phyloP scores from a whole-genome alignment of 2,329 filamentous ascomycete genomes.

The Lasiodiplodia theobromae region DNA sequence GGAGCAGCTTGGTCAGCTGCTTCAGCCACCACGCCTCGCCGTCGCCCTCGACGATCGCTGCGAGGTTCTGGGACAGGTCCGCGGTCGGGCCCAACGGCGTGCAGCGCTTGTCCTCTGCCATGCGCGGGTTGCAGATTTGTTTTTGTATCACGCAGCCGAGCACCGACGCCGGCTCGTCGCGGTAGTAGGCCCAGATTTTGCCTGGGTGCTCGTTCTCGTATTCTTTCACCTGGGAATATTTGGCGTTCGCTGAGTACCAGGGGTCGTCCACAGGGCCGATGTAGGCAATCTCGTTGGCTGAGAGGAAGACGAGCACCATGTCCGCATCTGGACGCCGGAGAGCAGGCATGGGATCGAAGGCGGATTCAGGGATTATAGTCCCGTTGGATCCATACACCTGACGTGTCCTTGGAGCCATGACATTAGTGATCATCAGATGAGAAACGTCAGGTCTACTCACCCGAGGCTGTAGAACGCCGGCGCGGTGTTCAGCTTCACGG shows the following conservation, averaged over 20 bases:
- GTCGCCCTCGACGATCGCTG: neutral
- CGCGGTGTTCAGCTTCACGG: neutral
- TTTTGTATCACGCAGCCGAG: slow-evolving; percentile 22
- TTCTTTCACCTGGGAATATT: neutral
- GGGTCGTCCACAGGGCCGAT: slow-evolving; percentile 30
- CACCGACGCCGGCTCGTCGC: slow-evolving; percentile 1
- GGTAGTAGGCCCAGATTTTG: neutral
- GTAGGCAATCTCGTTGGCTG: slow-evolving; percentile 29
- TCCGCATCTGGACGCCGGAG: slow-evolving; percentile 26
- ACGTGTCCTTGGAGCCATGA: neutral
- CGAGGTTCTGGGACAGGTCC: neutral
- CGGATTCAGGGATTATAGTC: neutral
- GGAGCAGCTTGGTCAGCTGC: neutral
- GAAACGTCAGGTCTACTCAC: neutral
- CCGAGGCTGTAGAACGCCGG: neutral
- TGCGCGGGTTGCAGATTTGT: slow-evolving; percentile 31
- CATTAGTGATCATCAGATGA: neutral
- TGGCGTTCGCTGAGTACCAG: slow-evolving; percentile 30
- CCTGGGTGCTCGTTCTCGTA: neutral
- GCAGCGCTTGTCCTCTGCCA: neutral
- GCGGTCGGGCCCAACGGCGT: neutral
- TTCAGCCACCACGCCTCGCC: neutral
- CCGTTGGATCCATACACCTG: neutral
- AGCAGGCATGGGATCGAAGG: neutral
- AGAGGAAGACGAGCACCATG: slow-evolving; percentile 27